A percentile compares a stretch with the other conserved stretches of the same genome.
These are phyloP conservation scores for Debaryomyces coudertii DNA, from an alignment of 1,139 yeast species.

Conservation along the genomic window DNA sequence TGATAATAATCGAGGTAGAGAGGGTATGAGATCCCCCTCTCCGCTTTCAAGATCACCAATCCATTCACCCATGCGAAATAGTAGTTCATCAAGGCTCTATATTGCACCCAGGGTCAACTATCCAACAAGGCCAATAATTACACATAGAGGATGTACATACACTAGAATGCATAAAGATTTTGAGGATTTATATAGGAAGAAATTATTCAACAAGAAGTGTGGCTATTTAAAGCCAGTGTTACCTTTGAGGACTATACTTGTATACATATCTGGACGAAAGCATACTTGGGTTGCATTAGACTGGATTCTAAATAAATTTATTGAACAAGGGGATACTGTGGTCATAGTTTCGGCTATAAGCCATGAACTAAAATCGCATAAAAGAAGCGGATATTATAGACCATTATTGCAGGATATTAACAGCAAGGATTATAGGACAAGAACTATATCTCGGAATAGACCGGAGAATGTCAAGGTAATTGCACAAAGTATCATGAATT, in stretches of 20 bases:
- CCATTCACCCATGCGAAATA: constrained; percentile 16
- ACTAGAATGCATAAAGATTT: constrained; percentile 50
- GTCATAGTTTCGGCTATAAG: constrained; percentile 54
- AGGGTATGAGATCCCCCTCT: constrained; percentile 21
- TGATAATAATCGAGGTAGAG: constrained; percentile 18
- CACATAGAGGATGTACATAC: constrained; percentile 54
- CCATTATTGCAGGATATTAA: not conserved
- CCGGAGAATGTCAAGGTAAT: constrained; percentile 41
- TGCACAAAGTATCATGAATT: constrained; percentile 48
- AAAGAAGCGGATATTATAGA: constrained; percentile 2
- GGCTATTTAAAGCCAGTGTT: constrained; percentile 37
- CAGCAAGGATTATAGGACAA: constrained; percentile 35
- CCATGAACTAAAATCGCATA: constrained; percentile 11
- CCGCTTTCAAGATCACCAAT: constrained; percentile 16
- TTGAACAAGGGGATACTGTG: constrained; percentile 66
- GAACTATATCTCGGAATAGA: constrained; percentile 36
- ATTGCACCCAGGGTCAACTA: constrained; percentile 23
- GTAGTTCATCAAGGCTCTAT: constrained; percentile 14
- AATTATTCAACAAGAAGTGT: constrained; percentile 28
- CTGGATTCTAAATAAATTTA: constrained; percentile 56
- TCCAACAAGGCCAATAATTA: constrained; percentile 57
- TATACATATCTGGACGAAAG: constrained; percentile 67
- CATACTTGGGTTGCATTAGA: constrained; percentile 85
- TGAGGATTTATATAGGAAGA: constrained; percentile 39
- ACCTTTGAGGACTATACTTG: constrained; percentile 58